phyloP scores from a whole-genome alignment of 2,329 filamentous ascomycete genomes.

The Zopfia rhizophila region DNA sequence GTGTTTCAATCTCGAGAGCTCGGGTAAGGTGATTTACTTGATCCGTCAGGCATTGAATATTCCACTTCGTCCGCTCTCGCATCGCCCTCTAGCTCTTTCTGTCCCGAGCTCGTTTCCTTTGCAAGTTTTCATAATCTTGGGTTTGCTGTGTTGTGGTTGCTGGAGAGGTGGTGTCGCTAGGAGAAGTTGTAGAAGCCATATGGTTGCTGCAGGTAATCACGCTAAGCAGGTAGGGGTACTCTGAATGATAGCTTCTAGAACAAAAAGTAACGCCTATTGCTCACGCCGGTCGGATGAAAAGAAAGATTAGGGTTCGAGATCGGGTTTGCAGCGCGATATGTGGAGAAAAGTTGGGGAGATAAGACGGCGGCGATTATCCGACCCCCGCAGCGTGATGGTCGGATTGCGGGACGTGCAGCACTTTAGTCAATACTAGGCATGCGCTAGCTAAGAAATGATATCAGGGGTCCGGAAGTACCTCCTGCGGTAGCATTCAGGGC shows the following conservation, averaged over 20 bases:
- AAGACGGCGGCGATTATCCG: constrained; percentile 11
- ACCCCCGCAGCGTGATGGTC: constrained; percentile 4
- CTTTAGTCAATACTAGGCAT: not conserved
- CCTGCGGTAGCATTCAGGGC: no score
- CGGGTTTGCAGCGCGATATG: no score
- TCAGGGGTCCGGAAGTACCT: no score
- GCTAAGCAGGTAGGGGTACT: no score
- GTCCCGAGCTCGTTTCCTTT: constrained; percentile 34
- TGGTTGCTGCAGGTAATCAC: no score
- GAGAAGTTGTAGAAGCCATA: constrained; percentile 16
- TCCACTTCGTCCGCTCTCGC: constrained; percentile 34
- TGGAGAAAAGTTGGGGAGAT: constrained; percentile 6
- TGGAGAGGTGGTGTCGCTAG: constrained; percentile 14
- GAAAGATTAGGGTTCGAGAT: no score
- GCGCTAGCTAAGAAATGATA: constrained; percentile 5
- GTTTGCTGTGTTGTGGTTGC: not conserved
- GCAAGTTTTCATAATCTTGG: constrained; percentile 25
- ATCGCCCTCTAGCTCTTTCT: constrained; percentile 37
- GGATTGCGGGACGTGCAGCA: constrained; percentile 2
- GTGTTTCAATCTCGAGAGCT: constrained; percentile 23
- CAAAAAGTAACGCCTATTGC: no score
- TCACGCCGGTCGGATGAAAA: no score
- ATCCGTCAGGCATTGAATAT: constrained; percentile 32
- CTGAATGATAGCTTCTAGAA: no score
- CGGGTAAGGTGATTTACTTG: constrained; percentile 31